Percentiles rank a stretch among this genome's conserved stretches.
These are phyloP conservation scores for Fusarium veterinarium DNA, from an alignment of 2,329 filamentous ascomycete genomes.

Conservation along the genomic window DNA sequence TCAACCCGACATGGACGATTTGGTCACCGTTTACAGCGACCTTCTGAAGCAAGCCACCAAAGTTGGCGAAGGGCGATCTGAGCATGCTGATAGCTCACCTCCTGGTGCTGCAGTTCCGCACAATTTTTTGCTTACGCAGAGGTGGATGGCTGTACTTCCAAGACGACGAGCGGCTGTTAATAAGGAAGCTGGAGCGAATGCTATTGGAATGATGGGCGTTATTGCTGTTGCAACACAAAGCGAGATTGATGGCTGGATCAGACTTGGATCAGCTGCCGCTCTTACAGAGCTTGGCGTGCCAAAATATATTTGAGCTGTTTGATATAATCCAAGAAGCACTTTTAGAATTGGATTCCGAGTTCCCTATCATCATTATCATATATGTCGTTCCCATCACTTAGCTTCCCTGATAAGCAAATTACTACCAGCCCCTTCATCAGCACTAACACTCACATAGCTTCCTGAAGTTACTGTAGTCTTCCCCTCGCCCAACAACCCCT, in stretches of 20 bases:
- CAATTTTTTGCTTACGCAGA: background rate
- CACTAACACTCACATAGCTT: background rate
- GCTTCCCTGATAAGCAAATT: rapidly evolving
- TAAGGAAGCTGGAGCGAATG: background rate
- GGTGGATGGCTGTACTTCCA: background rate
- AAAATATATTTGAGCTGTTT: background rate
- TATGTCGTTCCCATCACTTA: rapidly evolving
- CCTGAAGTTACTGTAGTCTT: background rate
- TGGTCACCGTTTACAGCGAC: background rate
- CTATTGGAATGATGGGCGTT: background rate
- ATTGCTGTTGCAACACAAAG: background rate
- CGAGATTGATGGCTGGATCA: background rate
- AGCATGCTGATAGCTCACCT: background rate
- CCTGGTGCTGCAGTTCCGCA: background rate
- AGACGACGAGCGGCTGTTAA: background rate
- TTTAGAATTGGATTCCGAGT: background rate
- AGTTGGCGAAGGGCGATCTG: background rate
- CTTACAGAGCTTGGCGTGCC: background rate
- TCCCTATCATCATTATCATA: background rate
- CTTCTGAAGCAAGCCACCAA: background rate
- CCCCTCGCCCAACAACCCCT: background rate
- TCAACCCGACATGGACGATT: rapidly evolving
- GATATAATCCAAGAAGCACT: rapidly evolving
- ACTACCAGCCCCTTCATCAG: background rate
- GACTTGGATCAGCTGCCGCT: background rate